Evolutionary conservation across 257 asterid species (phyloP).

Genomic region (Parsonsia alboflavescens): DNA sequence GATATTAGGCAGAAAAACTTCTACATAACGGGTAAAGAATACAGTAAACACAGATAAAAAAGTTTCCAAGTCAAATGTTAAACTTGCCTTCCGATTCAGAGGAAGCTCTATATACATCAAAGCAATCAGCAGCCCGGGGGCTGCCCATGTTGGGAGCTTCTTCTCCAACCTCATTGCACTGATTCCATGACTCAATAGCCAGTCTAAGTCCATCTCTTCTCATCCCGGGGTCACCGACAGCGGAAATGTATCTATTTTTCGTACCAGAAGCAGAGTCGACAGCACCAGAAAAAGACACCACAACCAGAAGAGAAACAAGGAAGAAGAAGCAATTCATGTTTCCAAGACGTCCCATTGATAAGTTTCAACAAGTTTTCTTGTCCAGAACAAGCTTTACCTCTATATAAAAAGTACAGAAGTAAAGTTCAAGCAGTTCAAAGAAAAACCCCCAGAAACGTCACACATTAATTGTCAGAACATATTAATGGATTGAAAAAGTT

Average conservation of each 20-base stretch:
- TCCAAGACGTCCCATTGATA: conserved; percentile 15
- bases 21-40: too few species aligned
- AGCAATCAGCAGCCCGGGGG: conserved; percentile 84
- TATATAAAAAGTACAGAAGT: conserved; percentile 4
- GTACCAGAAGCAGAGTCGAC: conserved; percentile 14
- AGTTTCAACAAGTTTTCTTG: neutral
- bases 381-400: neutral
- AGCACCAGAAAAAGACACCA: conserved; percentile 17
- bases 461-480: neutral
- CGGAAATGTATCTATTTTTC: conserved; percentile 41
- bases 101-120: conserved; percentile 51
- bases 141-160: conserved; percentile 83
- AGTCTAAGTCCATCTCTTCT: conserved; percentile 56
- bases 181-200: conserved; percentile 93
- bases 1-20: neutral
- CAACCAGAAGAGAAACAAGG: conserved; percentile 18
- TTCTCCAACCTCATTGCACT: conserved; percentile 85
- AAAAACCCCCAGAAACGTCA: neutral
- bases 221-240: conserved; percentile 82
- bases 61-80: neutral
- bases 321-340: conserved; percentile 1
- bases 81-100: conserved; percentile 35
- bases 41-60: neutral
- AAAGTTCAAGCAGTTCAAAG: conserved; percentile 2
- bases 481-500: conserved; percentile 5